A percentile compares a stretch with the other conserved stretches of the same genome.
These are phyloP conservation scores for Calonectria leucothoes DNA, from an alignment of 2,329 filamentous ascomycete genomes.

Conservation along the genomic window DNA sequence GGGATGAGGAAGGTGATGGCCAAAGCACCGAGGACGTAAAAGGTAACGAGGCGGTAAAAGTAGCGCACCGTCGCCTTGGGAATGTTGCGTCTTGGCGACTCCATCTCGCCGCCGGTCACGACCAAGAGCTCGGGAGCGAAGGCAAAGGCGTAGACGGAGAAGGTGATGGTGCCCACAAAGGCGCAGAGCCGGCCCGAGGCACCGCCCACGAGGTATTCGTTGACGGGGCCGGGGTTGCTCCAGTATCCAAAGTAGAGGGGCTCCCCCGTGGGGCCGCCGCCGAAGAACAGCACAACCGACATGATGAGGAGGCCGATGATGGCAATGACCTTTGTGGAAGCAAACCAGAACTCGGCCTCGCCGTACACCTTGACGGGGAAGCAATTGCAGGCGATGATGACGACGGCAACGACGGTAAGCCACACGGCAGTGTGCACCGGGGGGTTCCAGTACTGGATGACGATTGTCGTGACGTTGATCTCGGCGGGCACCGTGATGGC, in stretches of 20 bases:
- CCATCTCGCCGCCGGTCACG: constrained; percentile 51
- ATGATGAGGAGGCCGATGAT: constrained; percentile 63
- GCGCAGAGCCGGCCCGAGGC: constrained; percentile 54
- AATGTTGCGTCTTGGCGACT: constrained; percentile 49
- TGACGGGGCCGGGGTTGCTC: constrained; percentile 50
- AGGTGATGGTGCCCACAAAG: constrained; percentile 58
- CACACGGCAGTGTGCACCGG: constrained; percentile 43
- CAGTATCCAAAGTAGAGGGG: constrained; percentile 60
- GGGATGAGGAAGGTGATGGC: constrained; percentile 15
- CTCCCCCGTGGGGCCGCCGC: constrained; percentile 55
- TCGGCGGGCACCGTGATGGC: constrained; percentile 62
- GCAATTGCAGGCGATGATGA: constrained; percentile 53
- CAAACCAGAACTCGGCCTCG: constrained; percentile 64
- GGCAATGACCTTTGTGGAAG: constrained; percentile 60
- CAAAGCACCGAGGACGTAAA: constrained; percentile 23
- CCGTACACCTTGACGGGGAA: constrained; percentile 60
- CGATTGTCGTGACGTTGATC: constrained; percentile 57
- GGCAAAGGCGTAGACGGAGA: constrained; percentile 56
- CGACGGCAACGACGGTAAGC: constrained; percentile 51
- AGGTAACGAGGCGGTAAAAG: constrained; percentile 25
- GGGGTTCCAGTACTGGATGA: constrained; percentile 58
- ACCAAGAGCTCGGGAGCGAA: constrained; percentile 38
- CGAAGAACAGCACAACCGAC: constrained; percentile 61
- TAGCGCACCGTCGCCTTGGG: constrained; percentile 21
- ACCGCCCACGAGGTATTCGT: constrained; percentile 51